Conservation (phyloP, 495 filamentous ascomycete species). For the Talaromyces adpressus region DNA sequence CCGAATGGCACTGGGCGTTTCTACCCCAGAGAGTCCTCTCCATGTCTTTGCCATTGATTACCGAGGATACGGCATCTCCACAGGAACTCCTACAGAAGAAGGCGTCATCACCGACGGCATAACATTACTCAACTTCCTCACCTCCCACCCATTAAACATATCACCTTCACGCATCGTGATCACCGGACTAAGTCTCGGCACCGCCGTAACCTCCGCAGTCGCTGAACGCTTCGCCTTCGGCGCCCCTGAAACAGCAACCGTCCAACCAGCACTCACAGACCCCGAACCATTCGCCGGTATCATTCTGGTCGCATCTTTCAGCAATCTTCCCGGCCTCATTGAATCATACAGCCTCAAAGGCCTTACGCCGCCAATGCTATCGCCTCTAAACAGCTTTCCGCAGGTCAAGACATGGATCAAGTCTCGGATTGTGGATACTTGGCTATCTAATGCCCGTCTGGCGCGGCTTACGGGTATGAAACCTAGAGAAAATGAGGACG, state of each 20-base stretch:
- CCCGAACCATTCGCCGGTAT: constrained; percentile 60
- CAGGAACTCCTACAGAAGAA: constrained; percentile 70
- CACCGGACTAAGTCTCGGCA: constrained; percentile 85
- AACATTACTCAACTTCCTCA: constrained; percentile 56
- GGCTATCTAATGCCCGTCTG: constrained; percentile 47
- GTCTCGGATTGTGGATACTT: constrained; percentile 44
- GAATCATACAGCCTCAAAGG: constrained; percentile 68
- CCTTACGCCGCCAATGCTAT: constrained; percentile 70
- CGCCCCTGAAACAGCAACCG: constrained; percentile 19
- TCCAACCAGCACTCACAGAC: constrained; percentile 30
- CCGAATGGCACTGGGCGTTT: constrained; percentile 32
- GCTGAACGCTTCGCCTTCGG: constrained; percentile 58
- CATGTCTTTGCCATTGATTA: constrained; percentile 77
- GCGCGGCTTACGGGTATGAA: constrained; percentile 31
- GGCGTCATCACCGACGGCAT: constrained; percentile 78
- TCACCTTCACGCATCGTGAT: constrained; percentile 67
- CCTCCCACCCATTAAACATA: constrained; percentile 38
- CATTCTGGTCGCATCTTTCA: constrained; percentile 74
- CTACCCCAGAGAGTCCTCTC: constrained; percentile 44
- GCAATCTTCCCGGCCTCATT: constrained; percentile 62
- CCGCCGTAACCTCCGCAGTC: constrained; percentile 68
- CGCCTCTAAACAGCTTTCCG: constrained; percentile 59
- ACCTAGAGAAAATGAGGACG: constrained; percentile 12
- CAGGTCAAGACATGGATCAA: constrained; percentile 39
- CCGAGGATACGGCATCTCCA: constrained; percentile 79